Percentiles rank a stretch among this genome's conserved stretches.
These are phyloP conservation scores for Trichosporon faecale DNA, from an alignment of 1,284 basidiomycete species.

Conservation along the genomic window DNA sequence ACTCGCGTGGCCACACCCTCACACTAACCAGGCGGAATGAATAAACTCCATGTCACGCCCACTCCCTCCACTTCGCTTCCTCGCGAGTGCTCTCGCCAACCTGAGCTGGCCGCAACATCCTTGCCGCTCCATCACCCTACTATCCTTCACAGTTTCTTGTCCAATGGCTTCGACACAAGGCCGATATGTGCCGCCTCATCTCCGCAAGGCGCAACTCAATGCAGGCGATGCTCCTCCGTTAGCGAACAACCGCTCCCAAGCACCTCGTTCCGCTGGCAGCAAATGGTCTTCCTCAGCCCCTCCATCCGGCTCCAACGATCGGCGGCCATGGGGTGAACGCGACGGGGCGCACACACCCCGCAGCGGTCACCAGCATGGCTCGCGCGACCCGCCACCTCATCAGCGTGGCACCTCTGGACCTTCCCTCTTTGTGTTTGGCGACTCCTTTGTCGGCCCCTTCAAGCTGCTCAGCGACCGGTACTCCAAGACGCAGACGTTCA, in stretches of 20 bases:
- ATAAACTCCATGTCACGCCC: not conserved
- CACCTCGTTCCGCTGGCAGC: not conserved
- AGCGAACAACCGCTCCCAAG: not conserved
- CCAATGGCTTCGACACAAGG: not conserved
- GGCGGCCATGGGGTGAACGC: not conserved
- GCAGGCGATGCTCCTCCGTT: not conserved
- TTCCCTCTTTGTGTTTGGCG: constrained; percentile 42
- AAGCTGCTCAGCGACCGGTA: constrained; percentile 37
- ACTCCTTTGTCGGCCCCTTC: constrained; percentile 47
- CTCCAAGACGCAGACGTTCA: constrained; percentile 40
- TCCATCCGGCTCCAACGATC: not conserved
- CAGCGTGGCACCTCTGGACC: constrained; percentile 1
- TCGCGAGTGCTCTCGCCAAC: not conserved
- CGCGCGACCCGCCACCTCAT: not conserved
- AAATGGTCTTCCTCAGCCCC: not conserved
- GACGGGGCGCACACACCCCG: not conserved
- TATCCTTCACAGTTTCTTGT: not conserved
- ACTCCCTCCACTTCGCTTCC: not conserved
- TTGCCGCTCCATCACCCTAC: not conserved
- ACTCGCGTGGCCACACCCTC: not conserved
- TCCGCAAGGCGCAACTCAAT: constrained; percentile 4
- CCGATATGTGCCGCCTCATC: constrained; percentile 13
- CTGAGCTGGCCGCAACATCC: not conserved
- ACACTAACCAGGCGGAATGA: not conserved
- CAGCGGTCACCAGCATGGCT: not conserved